Conservation (phyloP, 2,329 filamentous ascomycete species). For the Hymenoscyphus fraxineus region DNA sequence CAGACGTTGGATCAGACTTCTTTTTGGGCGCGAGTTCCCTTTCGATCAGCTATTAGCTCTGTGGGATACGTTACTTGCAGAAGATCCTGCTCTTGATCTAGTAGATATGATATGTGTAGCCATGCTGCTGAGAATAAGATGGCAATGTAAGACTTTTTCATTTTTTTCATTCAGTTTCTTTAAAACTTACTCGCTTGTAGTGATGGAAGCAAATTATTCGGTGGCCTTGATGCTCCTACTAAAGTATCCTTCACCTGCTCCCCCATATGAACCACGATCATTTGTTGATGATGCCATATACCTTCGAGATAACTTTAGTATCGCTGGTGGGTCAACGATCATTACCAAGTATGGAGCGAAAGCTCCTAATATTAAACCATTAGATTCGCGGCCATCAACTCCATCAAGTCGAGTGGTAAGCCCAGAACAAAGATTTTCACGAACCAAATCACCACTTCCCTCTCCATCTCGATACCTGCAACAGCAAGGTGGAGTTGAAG, state of each 20-base stretch:
- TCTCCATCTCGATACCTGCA: slow-evolving; percentile 40
- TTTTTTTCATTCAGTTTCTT: background rate
- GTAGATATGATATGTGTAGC: slow-evolving; percentile 89
- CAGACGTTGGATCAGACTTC: slow-evolving; percentile 79
- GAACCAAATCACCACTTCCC: slow-evolving; percentile 30
- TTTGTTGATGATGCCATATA: slow-evolving; percentile 85
- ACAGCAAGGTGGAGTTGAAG: slow-evolving; percentile 58
- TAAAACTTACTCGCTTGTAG: slow-evolving; percentile 42
- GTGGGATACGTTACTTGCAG: slow-evolving; percentile 89
- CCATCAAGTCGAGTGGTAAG: slow-evolving; percentile 29
- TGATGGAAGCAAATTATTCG: slow-evolving; percentile 85
- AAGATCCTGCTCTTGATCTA: slow-evolving; percentile 74
- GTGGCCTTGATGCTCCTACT: slow-evolving; percentile 76
- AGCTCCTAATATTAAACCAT: slow-evolving; percentile 38
- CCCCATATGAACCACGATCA: slow-evolving; percentile 64
- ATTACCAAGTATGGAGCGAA: slow-evolving; percentile 68
- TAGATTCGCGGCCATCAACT: slow-evolving; percentile 29
- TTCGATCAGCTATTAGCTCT: slow-evolving; percentile 79
- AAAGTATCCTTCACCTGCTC: slow-evolving; percentile 69
- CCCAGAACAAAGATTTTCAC: slow-evolving; percentile 23
- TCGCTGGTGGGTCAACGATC: slow-evolving; percentile 59
- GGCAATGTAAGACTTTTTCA: slow-evolving; percentile 63
- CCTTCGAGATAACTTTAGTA: slow-evolving; percentile 61
- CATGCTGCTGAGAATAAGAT: slow-evolving; percentile 88
- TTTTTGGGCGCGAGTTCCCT: slow-evolving; percentile 91